Evolutionary conservation across 1,284 basidiomycete genomes (phyloP).

Genomic region (Puccinia polysora): DNA sequence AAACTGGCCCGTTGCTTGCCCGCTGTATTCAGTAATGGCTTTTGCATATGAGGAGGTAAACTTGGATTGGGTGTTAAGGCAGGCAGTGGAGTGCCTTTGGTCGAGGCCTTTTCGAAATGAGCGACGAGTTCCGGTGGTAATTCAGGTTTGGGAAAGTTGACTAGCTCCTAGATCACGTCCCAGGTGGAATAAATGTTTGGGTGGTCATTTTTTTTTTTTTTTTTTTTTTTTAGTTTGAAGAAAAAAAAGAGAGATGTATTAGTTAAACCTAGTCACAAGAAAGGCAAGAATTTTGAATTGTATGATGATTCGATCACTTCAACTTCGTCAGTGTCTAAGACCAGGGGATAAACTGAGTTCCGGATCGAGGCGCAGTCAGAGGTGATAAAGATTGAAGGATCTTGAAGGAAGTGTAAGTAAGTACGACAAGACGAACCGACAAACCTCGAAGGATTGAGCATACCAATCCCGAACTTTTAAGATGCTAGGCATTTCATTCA

Average conservation of each 20-base stretch:
- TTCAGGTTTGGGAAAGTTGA: constrained; percentile 71
- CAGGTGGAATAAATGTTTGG: background rate
- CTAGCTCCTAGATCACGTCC: constrained; percentile 65
- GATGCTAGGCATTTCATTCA: constrained; percentile 87
- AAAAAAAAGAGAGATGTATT: no score
- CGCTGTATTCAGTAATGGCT: constrained; percentile 34
- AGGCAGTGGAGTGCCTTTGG: constrained; percentile 57
- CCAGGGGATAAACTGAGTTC: no score
- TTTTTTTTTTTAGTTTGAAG: no score
- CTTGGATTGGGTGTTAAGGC: constrained; percentile 69
- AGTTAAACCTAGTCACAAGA: no score
- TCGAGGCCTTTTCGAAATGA: constrained; percentile 56
- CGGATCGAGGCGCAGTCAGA: no score
- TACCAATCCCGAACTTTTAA: constrained; percentile 98
- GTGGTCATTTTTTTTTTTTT: background rate
- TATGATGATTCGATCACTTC: no score
- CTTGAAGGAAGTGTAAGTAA: no score
- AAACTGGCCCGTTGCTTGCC: constrained; percentile 29
- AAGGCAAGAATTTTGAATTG: no score
- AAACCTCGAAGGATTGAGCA: constrained; percentile 92
- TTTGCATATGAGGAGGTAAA: constrained; percentile 54
- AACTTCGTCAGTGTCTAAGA: no score
- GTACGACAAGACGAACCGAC: constrained; percentile 48
- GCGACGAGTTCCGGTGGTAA: constrained; percentile 66
- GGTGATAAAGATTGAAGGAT: no score